Percentiles rank a stretch among this genome's conserved stretches.
Conservation (phyloP, 345 rosid species). For the Brassica juncea region DNA sequence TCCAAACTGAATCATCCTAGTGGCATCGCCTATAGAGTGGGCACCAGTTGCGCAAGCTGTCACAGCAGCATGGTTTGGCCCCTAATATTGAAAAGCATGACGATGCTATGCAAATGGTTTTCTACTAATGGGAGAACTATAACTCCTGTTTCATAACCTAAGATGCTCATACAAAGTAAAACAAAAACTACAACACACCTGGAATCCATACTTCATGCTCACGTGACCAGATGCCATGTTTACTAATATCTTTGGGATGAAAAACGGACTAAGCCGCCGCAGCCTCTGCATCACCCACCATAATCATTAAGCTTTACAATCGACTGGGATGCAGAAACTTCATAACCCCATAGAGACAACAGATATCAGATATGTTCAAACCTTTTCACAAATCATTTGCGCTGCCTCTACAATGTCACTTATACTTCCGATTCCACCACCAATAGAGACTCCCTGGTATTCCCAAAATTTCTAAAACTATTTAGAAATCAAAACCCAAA, state of each 20-base stretch:
- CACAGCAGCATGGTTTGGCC: constrained; percentile 99
- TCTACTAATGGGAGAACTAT: not conserved
- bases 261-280: constrained; percentile 92
- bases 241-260: constrained; percentile 89
- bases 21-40: constrained; percentile 94
- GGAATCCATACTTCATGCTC: constrained; percentile 95
- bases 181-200: constrained; percentile 51
- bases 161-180: not conserved
- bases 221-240: constrained; percentile 98
- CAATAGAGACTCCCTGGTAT: constrained; percentile 91
- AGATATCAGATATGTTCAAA: too few relatives aligned
- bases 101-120: constrained; percentile 17
- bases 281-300: constrained; percentile 56
- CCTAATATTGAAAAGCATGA: constrained; percentile 54
- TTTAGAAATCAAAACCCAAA: constrained; percentile 1
- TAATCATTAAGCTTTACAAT: constrained; percentile 21
- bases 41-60: constrained; percentile 99
- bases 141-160: not conserved
- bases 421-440: constrained; percentile 95
- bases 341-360: not conserved
- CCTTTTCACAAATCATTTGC: constrained; percentile 88
- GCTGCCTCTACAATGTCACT: constrained; percentile 82
- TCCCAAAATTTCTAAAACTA: constrained; percentile 43
- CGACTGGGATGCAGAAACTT: not conserved
- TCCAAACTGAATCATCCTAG: constrained; percentile 97